A percentile compares a stretch with the other conserved stretches of the same genome.
phyloP scores from a whole-genome alignment of 163 green algal genomes.

The Trebouxia gelatinosa region DNA sequence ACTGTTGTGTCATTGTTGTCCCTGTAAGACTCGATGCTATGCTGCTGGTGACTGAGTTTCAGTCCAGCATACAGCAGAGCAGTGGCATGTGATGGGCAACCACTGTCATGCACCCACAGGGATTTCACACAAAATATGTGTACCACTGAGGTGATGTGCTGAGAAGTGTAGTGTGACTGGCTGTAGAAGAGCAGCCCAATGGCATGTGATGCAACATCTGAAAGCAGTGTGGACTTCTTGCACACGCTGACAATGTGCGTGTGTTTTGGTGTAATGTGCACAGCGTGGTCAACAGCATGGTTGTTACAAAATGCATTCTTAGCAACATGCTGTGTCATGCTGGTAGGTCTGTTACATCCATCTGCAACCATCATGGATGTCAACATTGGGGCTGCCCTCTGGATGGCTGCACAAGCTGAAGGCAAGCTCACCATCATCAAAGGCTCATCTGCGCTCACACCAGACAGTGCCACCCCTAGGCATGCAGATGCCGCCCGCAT shows the following conservation, averaged over 20 bases:
- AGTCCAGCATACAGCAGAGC: too few species aligned
- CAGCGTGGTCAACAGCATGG: too few species aligned
- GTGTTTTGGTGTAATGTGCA: too few species aligned
- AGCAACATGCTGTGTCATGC: constrained; percentile 27
- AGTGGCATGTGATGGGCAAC: too few species aligned
- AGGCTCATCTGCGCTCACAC: too few species aligned
- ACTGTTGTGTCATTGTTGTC: too few species aligned
- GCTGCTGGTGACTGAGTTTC: too few species aligned
- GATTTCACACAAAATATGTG: too few species aligned
- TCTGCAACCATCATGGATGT: constrained; percentile 90
- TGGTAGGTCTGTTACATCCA: constrained; percentile 79
- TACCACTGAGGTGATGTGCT: background rate
- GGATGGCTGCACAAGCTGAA: constrained; percentile 65
- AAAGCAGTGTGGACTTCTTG: background rate
- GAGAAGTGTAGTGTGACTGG: background rate
- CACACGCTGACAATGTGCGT: background rate
- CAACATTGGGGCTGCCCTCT: constrained; percentile 92
- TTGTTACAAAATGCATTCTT: background rate
- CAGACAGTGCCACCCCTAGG: too few species aligned
- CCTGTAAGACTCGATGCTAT: too few species aligned
- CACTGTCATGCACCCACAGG: too few species aligned
- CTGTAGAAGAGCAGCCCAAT: background rate
- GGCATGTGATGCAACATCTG: background rate
- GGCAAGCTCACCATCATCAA: constrained; percentile 28
- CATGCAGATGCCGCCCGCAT: too few species aligned